phyloP scores from a whole-genome alignment of 2,329 filamentous ascomycete species.

The Penicillium corylophilum region DNA sequence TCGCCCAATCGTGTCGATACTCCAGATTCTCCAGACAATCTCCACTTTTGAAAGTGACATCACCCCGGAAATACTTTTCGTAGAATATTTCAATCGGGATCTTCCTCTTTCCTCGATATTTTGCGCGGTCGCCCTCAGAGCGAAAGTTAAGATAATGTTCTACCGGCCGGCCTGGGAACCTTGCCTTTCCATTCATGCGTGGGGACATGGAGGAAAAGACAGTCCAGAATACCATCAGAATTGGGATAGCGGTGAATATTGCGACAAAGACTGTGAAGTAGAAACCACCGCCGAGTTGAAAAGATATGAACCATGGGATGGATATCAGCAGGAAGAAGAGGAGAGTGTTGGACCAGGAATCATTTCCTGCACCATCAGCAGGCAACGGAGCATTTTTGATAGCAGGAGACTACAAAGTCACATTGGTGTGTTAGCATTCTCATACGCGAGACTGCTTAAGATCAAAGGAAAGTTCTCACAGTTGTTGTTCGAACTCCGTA shows the following conservation, averaged over 20 bases:
- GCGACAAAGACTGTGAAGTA: neutral
- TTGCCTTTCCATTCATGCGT: slow-evolving; percentile 24
- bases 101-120: slow-evolving; percentile 27
- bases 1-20: slow-evolving; percentile 36
- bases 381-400: neutral
- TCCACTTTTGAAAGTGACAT: slow-evolving; percentile 34
- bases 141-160: slow-evolving; percentile 33
- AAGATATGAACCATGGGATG: neutral
- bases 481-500: neutral
- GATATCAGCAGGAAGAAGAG: neutral
- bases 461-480: neutral
- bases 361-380: neutral
- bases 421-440: neutral
- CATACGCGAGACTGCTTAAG: neutral
- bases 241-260: slow-evolving; percentile 7
- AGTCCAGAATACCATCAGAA: slow-evolving; percentile 25
- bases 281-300: neutral
- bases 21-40: slow-evolving; percentile 35
- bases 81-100: slow-evolving; percentile 30
- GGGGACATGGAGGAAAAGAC: slow-evolving; percentile 17
- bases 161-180: slow-evolving; percentile 24
- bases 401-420: neutral
- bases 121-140: slow-evolving; percentile 19
- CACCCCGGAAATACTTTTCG: slow-evolving; percentile 33
- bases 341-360: neutral